A percentile compares a stretch with the other conserved stretches of the same genome.
Conservation (phyloP, 805 yeast genomes). For the Trichomonascus vanleenenianus region DNA sequence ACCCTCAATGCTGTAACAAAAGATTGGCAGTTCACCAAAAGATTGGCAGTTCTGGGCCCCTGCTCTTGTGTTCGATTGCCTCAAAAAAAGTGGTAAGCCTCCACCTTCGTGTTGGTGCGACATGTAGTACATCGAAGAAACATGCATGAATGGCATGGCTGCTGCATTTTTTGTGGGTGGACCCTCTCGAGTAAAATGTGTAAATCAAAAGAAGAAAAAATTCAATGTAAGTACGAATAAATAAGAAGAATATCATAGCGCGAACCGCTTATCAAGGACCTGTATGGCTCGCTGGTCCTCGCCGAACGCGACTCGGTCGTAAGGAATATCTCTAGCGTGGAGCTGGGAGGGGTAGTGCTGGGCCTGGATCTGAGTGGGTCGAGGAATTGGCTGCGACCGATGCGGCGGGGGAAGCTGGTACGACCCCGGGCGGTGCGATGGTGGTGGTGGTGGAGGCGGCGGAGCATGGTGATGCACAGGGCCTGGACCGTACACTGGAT, state of each 20-base stretch:
- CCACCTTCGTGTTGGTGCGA: too few species aligned
- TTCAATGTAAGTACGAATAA: background rate
- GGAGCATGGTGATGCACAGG: slow-evolving; percentile 9
- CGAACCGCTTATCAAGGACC: slow-evolving; percentile 23
- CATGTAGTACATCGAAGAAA: too few species aligned
- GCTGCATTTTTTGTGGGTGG: too few species aligned
- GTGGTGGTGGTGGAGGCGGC: background rate
- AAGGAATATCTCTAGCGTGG: slow-evolving; percentile 20
- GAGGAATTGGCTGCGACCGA: slow-evolving; percentile 2
- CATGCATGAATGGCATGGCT: too few species aligned
- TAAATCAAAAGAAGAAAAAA: too few species aligned
- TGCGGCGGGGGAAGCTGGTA: background rate
- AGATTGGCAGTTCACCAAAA: too few species aligned
- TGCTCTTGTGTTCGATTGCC: too few species aligned
- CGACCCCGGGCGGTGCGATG: slow-evolving; percentile 4
- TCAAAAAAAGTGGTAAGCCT: too few species aligned
- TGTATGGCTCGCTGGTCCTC: slow-evolving; percentile 28
- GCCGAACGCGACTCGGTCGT: slow-evolving; percentile 19
- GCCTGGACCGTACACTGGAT: slow-evolving; percentile 3
- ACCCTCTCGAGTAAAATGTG: too few species aligned
- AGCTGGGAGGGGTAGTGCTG: slow-evolving; percentile 7
- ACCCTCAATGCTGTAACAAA: too few species aligned
- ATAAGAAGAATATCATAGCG: background rate
- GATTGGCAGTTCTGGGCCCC: too few species aligned
- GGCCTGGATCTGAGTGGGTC: background rate